These are phyloP conservation scores for Gnetum montanum DNA, from an alignment of 75 land plant species.

Conservation along the genomic window DNA sequence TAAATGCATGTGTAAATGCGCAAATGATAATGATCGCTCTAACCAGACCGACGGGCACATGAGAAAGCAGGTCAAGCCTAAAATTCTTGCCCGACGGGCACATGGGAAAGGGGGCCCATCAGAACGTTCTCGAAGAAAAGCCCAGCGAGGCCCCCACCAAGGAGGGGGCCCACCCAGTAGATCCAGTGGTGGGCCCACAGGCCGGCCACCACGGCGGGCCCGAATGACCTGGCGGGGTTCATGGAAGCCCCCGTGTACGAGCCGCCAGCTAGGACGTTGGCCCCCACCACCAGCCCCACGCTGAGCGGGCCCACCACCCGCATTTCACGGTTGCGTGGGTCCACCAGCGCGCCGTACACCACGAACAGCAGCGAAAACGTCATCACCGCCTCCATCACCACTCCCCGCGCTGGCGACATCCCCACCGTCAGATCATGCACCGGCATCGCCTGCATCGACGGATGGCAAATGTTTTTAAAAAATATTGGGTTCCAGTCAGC, in stretches of 20 bases:
- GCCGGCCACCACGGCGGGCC: constrained; percentile 62
- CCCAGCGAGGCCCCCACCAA: constrained; percentile 89
- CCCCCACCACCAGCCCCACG: constrained; percentile 63
- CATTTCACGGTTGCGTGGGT: constrained; percentile 43
- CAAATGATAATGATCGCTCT: too few relatives aligned
- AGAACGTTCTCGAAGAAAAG: constrained; percentile 58
- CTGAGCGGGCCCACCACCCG: constrained; percentile 46
- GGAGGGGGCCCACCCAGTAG: constrained; percentile 93
- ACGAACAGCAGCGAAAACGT: constrained; percentile 70
- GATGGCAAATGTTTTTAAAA: background rate
- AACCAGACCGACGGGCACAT: too few relatives aligned
- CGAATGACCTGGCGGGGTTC: constrained; percentile 93
- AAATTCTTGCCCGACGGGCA: too few relatives aligned
- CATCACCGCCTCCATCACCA: constrained; percentile 56
- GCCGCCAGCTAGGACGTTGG: constrained; percentile 72
- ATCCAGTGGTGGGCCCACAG: constrained; percentile 92
- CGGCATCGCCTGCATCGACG: constrained; percentile 41
- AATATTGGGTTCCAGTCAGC: too few relatives aligned
- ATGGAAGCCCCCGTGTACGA: constrained; percentile 84
- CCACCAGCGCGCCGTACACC: constrained; percentile 60
- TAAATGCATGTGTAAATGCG: too few relatives aligned
- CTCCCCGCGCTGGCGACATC: constrained; percentile 25
- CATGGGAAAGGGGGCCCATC: constrained; percentile 28
- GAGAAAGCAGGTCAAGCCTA: too few relatives aligned
- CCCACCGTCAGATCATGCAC: constrained; percentile 48